These are phyloP conservation scores for Naganishia randhawae DNA, from an alignment of 768 basidiomycete genomes.

Conservation along the genomic window DNA sequence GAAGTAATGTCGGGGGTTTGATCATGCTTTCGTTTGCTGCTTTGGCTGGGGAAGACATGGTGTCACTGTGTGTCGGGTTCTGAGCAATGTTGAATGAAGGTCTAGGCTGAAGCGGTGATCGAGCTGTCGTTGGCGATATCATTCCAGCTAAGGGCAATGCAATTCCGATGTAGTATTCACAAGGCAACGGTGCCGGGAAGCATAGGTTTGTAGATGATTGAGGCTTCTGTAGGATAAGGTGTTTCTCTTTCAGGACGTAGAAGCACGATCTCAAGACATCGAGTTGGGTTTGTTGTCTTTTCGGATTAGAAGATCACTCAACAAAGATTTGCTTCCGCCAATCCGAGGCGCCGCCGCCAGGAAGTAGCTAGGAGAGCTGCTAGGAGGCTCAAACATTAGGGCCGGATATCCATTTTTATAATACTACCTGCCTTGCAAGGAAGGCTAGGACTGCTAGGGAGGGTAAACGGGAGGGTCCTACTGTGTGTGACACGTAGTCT, in stretches of 20 bases:
- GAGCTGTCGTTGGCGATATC: slow-evolving; percentile 6
- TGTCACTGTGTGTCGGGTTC: not conserved
- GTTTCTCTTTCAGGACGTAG: too few relatives aligned
- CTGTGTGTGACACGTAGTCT: too few relatives aligned
- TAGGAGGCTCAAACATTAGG: too few relatives aligned
- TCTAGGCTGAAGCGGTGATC: slow-evolving; percentile 16
- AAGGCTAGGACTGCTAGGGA: too few relatives aligned
- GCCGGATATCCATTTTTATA: too few relatives aligned
- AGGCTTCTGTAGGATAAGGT: not conserved
- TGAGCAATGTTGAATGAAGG: not conserved
- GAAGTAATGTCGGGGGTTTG: slow-evolving; percentile 10
- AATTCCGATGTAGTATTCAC: not conserved
- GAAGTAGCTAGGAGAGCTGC: too few relatives aligned
- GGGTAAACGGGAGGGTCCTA: too few relatives aligned
- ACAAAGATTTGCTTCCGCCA: slow-evolving; percentile 16
- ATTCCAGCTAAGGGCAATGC: not conserved
- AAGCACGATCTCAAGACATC: not conserved
- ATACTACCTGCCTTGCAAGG: too few relatives aligned
- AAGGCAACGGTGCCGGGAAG: not conserved
- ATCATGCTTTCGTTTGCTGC: slow-evolving; percentile 19
- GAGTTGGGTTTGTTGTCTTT: slow-evolving; percentile 14
- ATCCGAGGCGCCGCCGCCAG: too few relatives aligned
- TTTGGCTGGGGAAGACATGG: slow-evolving; percentile 13
- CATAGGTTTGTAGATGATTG: too few relatives aligned
- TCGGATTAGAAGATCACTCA: slow-evolving; percentile 2